Percentiles rank a stretch among this genome's conserved stretches.
These are phyloP conservation scores for Calocybe indica DNA, from an alignment of 768 basidiomycete species.

Conservation along the genomic window DNA sequence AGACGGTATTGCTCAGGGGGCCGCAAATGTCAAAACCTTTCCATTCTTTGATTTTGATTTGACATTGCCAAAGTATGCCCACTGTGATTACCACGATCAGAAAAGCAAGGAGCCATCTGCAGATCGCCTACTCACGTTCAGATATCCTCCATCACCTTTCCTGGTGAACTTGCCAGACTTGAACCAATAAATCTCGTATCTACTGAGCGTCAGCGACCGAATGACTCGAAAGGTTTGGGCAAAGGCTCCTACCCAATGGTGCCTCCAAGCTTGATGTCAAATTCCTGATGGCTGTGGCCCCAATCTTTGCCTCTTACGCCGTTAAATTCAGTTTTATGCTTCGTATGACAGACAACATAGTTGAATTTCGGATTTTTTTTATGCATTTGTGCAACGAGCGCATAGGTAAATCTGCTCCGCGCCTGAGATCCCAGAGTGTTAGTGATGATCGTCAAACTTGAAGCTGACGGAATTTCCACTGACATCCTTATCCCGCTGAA, in stretches of 20 bases:
- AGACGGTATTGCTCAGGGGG: too few species aligned
- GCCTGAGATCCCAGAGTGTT: not conserved
- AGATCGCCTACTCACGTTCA: conserved; percentile 1
- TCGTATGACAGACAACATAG: conserved; percentile 15
- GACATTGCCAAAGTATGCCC: too few species aligned
- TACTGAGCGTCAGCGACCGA: not conserved
- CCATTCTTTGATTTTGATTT: too few species aligned
- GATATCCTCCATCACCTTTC: conserved; percentile 6
- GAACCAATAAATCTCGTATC: conserved; percentile 2
- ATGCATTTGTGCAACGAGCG: not conserved
- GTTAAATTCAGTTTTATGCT: conserved; percentile 13
- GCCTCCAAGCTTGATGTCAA: conserved; percentile 9
- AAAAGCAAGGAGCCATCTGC: too few species aligned
- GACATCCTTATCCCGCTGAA: not conserved
- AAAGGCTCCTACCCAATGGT: conserved; percentile 10
- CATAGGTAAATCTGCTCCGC: not conserved
- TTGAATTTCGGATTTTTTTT: conserved; percentile 6
- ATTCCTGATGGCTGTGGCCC: conserved; percentile 18
- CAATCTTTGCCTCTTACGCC: conserved; percentile 16
- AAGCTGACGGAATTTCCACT: not conserved
- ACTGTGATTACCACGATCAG: too few species aligned
- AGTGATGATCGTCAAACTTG: not conserved
- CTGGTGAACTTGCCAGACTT: conserved; percentile 1
- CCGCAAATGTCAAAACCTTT: too few species aligned
- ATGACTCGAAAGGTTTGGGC: not conserved